A percentile compares a stretch with the other conserved stretches of the same genome.
phyloP scores from a whole-genome alignment of 73 alveolate genomes.

The Symbiodinium natans region DNA sequence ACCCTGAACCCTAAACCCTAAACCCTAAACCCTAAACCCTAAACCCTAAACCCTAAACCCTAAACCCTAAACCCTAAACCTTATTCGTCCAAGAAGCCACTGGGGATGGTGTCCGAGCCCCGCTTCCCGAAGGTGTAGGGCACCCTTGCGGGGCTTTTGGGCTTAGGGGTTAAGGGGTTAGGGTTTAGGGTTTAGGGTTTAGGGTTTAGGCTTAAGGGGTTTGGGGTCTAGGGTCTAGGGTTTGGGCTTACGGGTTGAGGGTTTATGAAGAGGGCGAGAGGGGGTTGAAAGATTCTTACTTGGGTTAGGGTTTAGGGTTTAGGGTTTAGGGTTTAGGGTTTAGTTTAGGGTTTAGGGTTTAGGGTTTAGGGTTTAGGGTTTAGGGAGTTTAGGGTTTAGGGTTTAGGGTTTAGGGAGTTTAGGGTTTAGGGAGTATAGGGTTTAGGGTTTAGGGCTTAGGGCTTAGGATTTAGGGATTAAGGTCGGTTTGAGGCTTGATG shows the following conservation, averaged over 20 bases:
- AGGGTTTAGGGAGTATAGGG: too few relatives aligned
- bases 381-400: too few relatives aligned
- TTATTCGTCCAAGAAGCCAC: neutral
- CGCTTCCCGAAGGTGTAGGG: constrained; percentile 87
- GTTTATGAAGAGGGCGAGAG: too few relatives aligned
- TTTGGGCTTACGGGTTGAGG: neutral
- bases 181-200: neutral
- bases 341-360: too few relatives aligned
- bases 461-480: too few relatives aligned
- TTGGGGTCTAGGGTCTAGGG: neutral
- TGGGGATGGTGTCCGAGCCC: constrained; percentile 81
- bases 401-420: too few relatives aligned
- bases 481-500: too few relatives aligned
- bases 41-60: neutral
- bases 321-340: neutral
- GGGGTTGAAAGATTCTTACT: too few relatives aligned
- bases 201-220: neutral
- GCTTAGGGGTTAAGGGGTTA: neutral
- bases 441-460: too few relatives aligned
- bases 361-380: too few relatives aligned
- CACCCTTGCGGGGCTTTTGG: neutral
- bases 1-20: neutral
- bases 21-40: neutral
- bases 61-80: neutral
- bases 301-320: neutral